Evolutionary conservation across 495 filamentous ascomycete genomes (phyloP).

Genomic region (Amphirosellinia nigrospora): DNA sequence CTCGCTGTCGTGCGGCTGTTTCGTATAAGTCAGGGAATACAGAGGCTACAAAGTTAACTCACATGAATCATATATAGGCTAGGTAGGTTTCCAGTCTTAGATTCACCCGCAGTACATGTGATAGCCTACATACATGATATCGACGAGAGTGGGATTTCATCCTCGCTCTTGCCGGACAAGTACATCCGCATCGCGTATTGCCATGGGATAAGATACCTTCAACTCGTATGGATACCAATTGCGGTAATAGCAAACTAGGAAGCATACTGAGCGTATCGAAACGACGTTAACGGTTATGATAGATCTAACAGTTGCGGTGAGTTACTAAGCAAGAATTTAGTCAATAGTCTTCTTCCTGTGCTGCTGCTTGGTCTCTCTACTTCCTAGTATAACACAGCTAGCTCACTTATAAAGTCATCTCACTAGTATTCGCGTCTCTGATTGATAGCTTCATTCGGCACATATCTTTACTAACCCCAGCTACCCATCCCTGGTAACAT

Average conservation of each 20-base stretch:
- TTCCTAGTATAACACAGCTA: neutral
- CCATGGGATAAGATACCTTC: neutral
- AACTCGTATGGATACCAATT: neutral
- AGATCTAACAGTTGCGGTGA: neutral
- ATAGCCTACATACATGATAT: neutral
- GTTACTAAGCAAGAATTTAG: neutral
- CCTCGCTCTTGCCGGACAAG: neutral
- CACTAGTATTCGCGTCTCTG: too few species aligned
- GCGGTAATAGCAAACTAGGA: neutral
- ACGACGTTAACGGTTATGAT: neutral
- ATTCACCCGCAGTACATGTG: too few species aligned
- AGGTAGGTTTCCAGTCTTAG: too few species aligned
- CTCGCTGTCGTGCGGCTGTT: too few species aligned
- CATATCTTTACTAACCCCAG: too few species aligned
- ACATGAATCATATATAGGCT: too few species aligned
- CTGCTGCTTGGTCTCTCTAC: neutral
- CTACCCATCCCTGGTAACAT: too few species aligned
- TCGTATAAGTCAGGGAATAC: too few species aligned
- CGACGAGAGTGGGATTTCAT: neutral
- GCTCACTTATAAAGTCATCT: too few species aligned
- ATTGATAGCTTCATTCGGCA: too few species aligned
- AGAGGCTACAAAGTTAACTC: too few species aligned
- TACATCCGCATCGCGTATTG: neutral
- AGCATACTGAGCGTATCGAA: neutral
- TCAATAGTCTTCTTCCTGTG: neutral